phyloP scores from a whole-genome alignment of 257 asterid genomes.

The Salvia hispanica region DNA sequence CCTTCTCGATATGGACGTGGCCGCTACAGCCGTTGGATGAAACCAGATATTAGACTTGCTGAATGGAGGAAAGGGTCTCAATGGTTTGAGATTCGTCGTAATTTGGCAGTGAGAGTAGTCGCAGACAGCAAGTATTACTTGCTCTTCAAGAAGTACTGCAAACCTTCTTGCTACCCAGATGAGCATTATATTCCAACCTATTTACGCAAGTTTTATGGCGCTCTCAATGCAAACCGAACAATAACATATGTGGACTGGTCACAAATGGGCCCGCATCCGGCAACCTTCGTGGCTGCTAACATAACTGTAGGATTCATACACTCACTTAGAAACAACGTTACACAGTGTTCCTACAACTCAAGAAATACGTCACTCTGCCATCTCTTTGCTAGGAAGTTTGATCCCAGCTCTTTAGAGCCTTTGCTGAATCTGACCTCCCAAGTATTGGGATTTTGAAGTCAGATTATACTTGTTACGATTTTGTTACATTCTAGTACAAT shows the following conservation, averaged over 20 bases:
- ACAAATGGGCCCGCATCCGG: constrained; percentile 74
- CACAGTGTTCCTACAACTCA: constrained; percentile 62
- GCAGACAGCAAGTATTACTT: constrained; percentile 72
- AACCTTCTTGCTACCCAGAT: constrained; percentile 90
- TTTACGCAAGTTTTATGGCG: constrained; percentile 58
- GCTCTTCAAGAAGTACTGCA: constrained; percentile 68
- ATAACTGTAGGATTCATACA: constrained; percentile 56
- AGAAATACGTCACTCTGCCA: constrained; percentile 48
- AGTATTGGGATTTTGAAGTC: constrained; percentile 71
- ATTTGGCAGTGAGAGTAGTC: constrained; percentile 62
- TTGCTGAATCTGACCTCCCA: constrained; percentile 55
- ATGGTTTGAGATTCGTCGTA: constrained; percentile 89
- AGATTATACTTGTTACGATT: background rate
- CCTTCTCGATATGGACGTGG: constrained; percentile 95
- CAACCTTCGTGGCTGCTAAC: constrained; percentile 54
- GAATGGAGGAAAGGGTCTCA: constrained; percentile 99
- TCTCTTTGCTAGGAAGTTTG: constrained; percentile 93
- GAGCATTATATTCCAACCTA: constrained; percentile 91
- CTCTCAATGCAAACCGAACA: constrained; percentile 70
- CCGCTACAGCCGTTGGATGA: constrained; percentile 80
- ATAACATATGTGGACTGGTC: constrained; percentile 94
- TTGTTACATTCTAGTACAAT: constrained; percentile 8
- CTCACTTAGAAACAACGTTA: constrained; percentile 58
- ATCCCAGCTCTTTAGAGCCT: constrained; percentile 67
- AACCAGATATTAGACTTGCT: constrained; percentile 58